Percentiles rank a stretch among this genome's conserved stretches.
phyloP scores from a whole-genome alignment of 805 yeast species.

The Pichia sporocuriosa region DNA sequence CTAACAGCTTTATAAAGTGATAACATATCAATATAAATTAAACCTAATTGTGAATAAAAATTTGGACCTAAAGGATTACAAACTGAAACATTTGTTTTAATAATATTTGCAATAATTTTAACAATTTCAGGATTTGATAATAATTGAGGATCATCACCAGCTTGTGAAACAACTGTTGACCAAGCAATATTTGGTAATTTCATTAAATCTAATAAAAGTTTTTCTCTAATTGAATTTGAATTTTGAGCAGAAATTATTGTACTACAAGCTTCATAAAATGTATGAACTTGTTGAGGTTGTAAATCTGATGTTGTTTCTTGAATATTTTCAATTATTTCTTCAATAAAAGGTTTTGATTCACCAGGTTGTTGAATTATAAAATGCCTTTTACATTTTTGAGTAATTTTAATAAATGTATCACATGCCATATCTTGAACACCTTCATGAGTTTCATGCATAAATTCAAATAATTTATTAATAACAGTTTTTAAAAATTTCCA shows the following conservation, averaged over 20 bases:
- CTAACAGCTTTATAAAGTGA: slow-evolving; percentile 85
- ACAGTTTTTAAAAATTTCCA: slow-evolving; percentile 97
- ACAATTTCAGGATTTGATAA: slow-evolving; percentile 75
- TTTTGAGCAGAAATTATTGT: slow-evolving; percentile 85
- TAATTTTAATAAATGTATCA: slow-evolving; percentile 95
- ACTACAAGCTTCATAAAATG: slow-evolving; percentile 97
- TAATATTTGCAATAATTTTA: slow-evolving; percentile 85
- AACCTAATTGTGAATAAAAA: slow-evolving; percentile 80
- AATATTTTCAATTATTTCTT: slow-evolving; percentile 78
- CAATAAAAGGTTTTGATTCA: slow-evolving; percentile 86
- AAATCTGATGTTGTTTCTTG: slow-evolving; percentile 85
- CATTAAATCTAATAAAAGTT: slow-evolving; percentile 75
- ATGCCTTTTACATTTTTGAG: slow-evolving; percentile 90
- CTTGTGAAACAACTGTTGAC: slow-evolving; percentile 80
- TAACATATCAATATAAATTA: slow-evolving; percentile 83
- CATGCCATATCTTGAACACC: slow-evolving; percentile 99
- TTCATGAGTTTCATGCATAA: slow-evolving; percentile 99
- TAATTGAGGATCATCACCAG: slow-evolving; percentile 75
- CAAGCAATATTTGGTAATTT: slow-evolving; percentile 90
- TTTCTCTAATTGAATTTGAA: slow-evolving; percentile 58
- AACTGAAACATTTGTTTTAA: slow-evolving; percentile 92
- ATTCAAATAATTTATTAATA: slow-evolving; percentile 89
- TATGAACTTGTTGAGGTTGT: slow-evolving; percentile 96
- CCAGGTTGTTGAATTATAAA: slow-evolving; percentile 82
- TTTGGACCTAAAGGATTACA: slow-evolving; percentile 93